A percentile compares a stretch with the other conserved stretches of the same genome.
These are phyloP conservation scores for Trichoderma sp. DNA, from an alignment of 2,329 filamentous ascomycete species.

Conservation along the genomic window DNA sequence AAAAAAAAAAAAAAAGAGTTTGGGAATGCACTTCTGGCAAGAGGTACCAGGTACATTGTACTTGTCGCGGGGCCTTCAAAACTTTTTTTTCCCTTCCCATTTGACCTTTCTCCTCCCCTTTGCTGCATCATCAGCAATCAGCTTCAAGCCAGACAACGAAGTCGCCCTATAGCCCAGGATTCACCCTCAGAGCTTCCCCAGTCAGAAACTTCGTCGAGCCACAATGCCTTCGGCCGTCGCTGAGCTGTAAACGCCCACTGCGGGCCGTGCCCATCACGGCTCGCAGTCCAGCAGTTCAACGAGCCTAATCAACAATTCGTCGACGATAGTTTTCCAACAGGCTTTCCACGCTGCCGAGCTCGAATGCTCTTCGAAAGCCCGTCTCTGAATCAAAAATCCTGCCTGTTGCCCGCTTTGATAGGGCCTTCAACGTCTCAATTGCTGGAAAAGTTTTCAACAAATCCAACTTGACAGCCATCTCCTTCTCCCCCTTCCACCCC, in stretches of 20 bases:
- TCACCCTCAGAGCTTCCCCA: conserved; percentile 33
- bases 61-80: conserved; percentile 14
- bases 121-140: conserved; percentile 31
- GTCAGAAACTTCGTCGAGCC: conserved; percentile 64
- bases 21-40: not conserved
- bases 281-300: conserved; percentile 84
- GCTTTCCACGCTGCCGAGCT: conserved; percentile 47
- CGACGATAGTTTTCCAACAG: conserved; percentile 66
- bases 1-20: conserved; percentile 5
- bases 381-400: conserved; percentile 37
- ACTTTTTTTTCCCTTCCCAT: conserved; percentile 15
- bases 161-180: conserved; percentile 44
- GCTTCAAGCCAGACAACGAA: conserved; percentile 58
- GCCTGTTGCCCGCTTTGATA: conserved; percentile 30
- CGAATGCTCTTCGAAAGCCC: conserved; percentile 37
- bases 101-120: conserved; percentile 18
- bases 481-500: not conserved
- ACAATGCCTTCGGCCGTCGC: conserved; percentile 72
- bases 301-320: conserved; percentile 54
- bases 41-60: conserved; percentile 21
- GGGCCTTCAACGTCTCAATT: conserved; percentile 25
- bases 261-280: conserved; percentile 59
- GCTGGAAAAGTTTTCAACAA: conserved; percentile 9
- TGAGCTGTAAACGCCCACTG: conserved; percentile 91
- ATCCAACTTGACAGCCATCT: not conserved